Conservation (phyloP, 2,329 filamentous ascomycete genomes). For the Botryotinia narcissicola region DNA sequence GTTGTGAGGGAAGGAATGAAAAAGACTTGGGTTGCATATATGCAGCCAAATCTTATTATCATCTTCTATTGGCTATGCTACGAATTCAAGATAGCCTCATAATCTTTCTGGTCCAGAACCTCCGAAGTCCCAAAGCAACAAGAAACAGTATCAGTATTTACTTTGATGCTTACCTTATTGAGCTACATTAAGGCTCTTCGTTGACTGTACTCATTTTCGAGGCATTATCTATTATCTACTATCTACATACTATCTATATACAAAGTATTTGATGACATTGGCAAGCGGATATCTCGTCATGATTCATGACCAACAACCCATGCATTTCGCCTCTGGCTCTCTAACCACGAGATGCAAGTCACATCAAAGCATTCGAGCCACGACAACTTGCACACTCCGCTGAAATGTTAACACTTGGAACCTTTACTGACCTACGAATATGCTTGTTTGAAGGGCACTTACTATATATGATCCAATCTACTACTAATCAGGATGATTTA, state of each 20-base stretch:
- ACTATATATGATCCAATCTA: constrained; percentile 16
- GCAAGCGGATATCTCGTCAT: constrained; percentile 10
- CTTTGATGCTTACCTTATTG: neutral
- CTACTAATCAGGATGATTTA: constrained; percentile 9
- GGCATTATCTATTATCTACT: neutral
- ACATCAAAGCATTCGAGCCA: constrained; percentile 37
- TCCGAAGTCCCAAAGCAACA: neutral
- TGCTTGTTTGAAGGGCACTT: neutral
- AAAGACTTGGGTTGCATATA: constrained; percentile 14
- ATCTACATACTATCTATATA: neutral
- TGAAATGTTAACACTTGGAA: constrained; percentile 3
- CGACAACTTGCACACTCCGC: constrained; percentile 30
- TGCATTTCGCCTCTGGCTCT: constrained; percentile 24
- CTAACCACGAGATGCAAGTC: constrained; percentile 31
- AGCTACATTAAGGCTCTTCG: neutral
- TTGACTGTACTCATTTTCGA: neutral
- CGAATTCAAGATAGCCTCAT: constrained; percentile 17
- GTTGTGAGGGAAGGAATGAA: neutral
- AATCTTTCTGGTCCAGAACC: constrained; percentile 8
- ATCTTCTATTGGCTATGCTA: neutral
- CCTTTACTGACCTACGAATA: constrained; percentile 10
- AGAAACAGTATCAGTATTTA: neutral
- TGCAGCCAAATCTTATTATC: neutral
- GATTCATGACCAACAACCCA: constrained; percentile 15
- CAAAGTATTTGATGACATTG: neutral